Base-by-base conservation (phyloP, 2,329 filamentous ascomycete species). In the Curvularia spicifera region DNA sequence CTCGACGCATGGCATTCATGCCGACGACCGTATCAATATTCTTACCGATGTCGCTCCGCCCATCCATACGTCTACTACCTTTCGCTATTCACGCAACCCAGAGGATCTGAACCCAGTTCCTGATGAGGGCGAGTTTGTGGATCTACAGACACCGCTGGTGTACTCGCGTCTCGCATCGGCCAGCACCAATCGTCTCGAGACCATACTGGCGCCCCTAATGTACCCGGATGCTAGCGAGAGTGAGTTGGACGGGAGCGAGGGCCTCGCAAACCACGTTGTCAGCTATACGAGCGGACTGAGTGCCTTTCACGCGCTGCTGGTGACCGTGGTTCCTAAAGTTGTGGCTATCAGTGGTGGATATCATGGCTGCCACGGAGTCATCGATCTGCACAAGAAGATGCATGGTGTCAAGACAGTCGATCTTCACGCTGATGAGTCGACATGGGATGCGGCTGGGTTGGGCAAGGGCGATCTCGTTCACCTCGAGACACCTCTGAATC, bases 401-500 rank as follows among this genome's bases (percentile, higher is more conserved):
- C 91, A 89, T 26, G 89, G 90, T 0, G 85, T 96, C 26, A 78
- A 89, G 73, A 84, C 89, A 65, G 82, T 97, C 2, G 84, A 88
- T 22, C 84, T 98, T 5, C 78, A 79, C 60, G 79, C 80, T 40
- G 60, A 66, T 56, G 76, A 80, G 7, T 58, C 64, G 13, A 85
- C 89, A 69, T 91, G 87, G 71, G 81, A 87, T 8, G 81, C 84
- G 13, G 84, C 86, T 40, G 84, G 87, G 33, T 82, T 98, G 2
- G 83, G 87, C 24, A 79, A 85, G 3, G 94, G 94, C 2, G 95
- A 98, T 75, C 81, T 98, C 3, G 84, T 99, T 51, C 91, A 97
- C 75, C 83, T 98, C 50, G 95, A 99, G 80, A 98, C 94, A 4
- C 95, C 95, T 0, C 82, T 97, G 39, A 99, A 99, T 77, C 95